Conservation (phyloP, 805 yeast species). For the Candida michaelii region DNA sequence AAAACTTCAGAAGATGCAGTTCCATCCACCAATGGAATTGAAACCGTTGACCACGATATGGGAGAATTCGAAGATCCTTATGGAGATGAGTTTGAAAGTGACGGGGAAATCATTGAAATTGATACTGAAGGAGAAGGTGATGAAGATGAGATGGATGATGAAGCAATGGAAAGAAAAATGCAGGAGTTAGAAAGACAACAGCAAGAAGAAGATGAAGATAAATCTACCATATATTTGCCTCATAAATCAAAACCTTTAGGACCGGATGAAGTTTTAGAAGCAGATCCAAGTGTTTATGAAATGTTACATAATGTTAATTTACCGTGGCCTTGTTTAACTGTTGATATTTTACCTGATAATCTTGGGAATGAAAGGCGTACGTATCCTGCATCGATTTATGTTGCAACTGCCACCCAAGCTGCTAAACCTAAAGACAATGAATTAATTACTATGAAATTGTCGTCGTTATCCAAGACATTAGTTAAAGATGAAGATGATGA, state of each 20-base stretch:
- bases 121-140: slow-evolving; percentile 50
- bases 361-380: slow-evolving; percentile 86
- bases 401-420: slow-evolving; percentile 95
- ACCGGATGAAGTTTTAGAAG: slow-evolving; percentile 93
- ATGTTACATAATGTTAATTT: slow-evolving; percentile 92
- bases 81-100: slow-evolving; percentile 92
- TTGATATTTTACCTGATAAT: slow-evolving; percentile 84
- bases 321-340: slow-evolving; percentile 96
- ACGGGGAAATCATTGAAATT: slow-evolving; percentile 81
- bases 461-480: slow-evolving; percentile 79
- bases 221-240: slow-evolving; percentile 71
- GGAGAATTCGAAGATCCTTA: slow-evolving; percentile 87
- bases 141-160: slow-evolving; percentile 32
- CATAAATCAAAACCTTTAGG: slow-evolving; percentile 88
- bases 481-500: slow-evolving; percentile 81
- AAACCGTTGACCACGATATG: slow-evolving; percentile 53
- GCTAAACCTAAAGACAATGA: slow-evolving; percentile 84
- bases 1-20: slow-evolving; percentile 40
- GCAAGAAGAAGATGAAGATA: slow-evolving; percentile 34
- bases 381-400: slow-evolving; percentile 82
- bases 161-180: slow-evolving; percentile 29
- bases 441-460: slow-evolving; percentile 76
- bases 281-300: slow-evolving; percentile 93
- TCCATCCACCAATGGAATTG: slow-evolving; percentile 30
- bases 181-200: slow-evolving; percentile 32